Evolutionary conservation across 1,139 yeast species (phyloP), one percentile per base, ranked within the genome.

Genomic region (Geotrichum aggregatum): DNA sequence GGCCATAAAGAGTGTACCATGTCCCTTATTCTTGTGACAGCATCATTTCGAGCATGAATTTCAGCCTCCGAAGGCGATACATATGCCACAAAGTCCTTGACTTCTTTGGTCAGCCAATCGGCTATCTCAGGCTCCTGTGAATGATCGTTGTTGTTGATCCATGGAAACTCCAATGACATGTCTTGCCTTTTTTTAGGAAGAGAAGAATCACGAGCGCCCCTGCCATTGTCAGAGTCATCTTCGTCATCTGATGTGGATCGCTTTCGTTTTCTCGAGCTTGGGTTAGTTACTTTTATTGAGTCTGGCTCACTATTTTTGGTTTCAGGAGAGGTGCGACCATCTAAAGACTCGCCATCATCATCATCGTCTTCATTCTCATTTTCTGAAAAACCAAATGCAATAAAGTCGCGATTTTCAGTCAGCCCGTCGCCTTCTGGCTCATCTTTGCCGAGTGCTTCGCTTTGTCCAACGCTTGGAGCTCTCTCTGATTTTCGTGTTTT

Each of bases 61-160:
- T 92, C 98, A 7, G 75, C 77, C 41, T 76, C 79, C 1, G 94
- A 83, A 0, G 98, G 98, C 0, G 96, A 87, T 34, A 92, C 83
- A 66, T 88, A 92, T 39, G 82, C 79, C 30, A 87, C 87, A 66
- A 91, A 92, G 63, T 89, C 96, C 60, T 78, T 79, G 62, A 92
- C 87, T 66, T 92, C 99, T 71, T 79, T 75, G 1, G 95, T 86
- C 28, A 92, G 74, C 94, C 96, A 87, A 61, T 87, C 95, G 1
- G 91, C 84, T 30, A 88, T 80, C 61, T 85, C 91, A 4, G 34
- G 35, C 65, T 84, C 88, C 50, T 73, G 77, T 1, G 88, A 81
- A 63, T 85, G 92, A 60, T 84, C 87, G 59, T 82, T 86, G 58
- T 83, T 80, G 54, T 82, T 75, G 31, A 88, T 77, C 96, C 96